A percentile compares a stretch with the other conserved stretches of the same genome.
These are phyloP conservation scores for Colletotrichum spinosum DNA, from an alignment of 2,329 filamentous ascomycete genomes.

Conservation along the genomic window DNA sequence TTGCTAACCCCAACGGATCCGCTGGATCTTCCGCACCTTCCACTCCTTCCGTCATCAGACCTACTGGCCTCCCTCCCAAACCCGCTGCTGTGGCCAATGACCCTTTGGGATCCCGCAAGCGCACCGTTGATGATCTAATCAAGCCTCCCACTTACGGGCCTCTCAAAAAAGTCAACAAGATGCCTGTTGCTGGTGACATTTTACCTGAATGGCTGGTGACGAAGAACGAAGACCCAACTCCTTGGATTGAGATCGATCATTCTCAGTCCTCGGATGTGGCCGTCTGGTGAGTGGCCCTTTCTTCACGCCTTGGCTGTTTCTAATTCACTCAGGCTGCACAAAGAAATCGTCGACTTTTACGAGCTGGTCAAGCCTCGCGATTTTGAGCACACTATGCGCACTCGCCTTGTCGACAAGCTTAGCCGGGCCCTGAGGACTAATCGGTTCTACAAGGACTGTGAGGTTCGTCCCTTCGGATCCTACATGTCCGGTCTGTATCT, in stretches of 20 bases:
- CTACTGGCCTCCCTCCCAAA: conserved; percentile 40
- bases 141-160: conserved; percentile 66
- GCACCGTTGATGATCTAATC: conserved; percentile 77
- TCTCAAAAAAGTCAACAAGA: conserved; percentile 63
- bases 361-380: conserved; percentile 81
- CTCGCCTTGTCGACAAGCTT: conserved; percentile 78
- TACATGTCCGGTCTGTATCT: conserved; percentile 84
- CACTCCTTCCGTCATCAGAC: conserved; percentile 39
- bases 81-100: conserved; percentile 47
- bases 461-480: conserved; percentile 87
- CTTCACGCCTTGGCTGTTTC: not conserved
- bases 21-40: conserved; percentile 38
- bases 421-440: conserved; percentile 66
- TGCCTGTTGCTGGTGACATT: conserved; percentile 62
- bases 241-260: conserved; percentile 73
- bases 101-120: conserved; percentile 76
- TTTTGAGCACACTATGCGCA: conserved; percentile 82
- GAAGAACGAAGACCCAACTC: conserved; percentile 58
- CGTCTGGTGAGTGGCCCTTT: conserved; percentile 62
- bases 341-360: conserved; percentile 91
- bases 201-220: conserved; percentile 64
- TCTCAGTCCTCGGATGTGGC: conserved; percentile 63
- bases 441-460: conserved; percentile 67
- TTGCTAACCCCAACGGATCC: conserved; percentile 31
- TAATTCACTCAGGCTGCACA: conserved; percentile 74